Conservation (phyloP, 2,329 filamentous ascomycete genomes). For the Aspergillus sp. region DNA sequence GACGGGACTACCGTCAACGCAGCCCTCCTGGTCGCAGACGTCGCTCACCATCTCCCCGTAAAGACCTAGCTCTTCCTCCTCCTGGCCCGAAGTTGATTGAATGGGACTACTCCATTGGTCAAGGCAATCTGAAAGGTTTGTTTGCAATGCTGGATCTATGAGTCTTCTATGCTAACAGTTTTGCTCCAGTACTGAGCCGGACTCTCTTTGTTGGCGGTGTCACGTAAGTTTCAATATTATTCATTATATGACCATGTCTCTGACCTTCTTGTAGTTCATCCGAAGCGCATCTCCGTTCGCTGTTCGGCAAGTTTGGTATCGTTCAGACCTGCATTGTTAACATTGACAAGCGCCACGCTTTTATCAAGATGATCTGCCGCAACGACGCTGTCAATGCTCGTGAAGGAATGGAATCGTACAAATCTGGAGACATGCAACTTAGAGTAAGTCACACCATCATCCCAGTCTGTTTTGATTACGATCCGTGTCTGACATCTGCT, state of each 20-base stretch:
- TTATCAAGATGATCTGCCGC: conserved; percentile 96
- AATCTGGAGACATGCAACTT: conserved; percentile 64
- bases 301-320: conserved; percentile 74
- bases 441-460: conserved; percentile 47
- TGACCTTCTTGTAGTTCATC: conserved; percentile 51
- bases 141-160: conserved; percentile 12
- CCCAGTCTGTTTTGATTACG: not conserved
- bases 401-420: conserved; percentile 75
- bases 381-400: conserved; percentile 78
- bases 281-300: conserved; percentile 70
- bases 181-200: conserved; percentile 66
- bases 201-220: conserved; percentile 96
- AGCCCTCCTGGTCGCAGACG: conserved; percentile 67
- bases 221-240: conserved; percentile 55
- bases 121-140: conserved; percentile 68
- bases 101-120: conserved; percentile 66
- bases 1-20: conserved; percentile 74
- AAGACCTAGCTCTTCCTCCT: conserved; percentile 37
- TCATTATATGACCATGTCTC: conserved; percentile 1
- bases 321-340: conserved; percentile 99
- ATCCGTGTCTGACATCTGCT: conserved; percentile 28
- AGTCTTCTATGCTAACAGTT: conserved; percentile 2
- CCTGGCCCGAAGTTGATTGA: conserved; percentile 68
- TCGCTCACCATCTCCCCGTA: conserved; percentile 54
- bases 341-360: conserved; percentile 94